phyloP scores from a whole-genome alignment of 2,329 filamentous ascomycete species.

The Phialemoniopsis sp. region DNA sequence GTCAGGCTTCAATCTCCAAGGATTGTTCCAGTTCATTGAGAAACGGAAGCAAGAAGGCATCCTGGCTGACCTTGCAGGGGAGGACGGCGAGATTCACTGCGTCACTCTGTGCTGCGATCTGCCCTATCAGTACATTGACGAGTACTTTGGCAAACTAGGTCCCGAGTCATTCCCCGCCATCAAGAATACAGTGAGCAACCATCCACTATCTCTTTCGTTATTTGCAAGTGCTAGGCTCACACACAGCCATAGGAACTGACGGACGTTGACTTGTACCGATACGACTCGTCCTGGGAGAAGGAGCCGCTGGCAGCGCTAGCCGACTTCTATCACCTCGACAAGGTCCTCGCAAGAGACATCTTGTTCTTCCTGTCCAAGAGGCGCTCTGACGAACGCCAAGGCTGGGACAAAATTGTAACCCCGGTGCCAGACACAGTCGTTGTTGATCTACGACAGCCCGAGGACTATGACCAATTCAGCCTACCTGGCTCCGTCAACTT shows the following conservation, averaged over 20 bases:
- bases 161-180: conserved; percentile 37
- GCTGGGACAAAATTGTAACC: not conserved
- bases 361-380: too few relatives aligned
- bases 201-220: not conserved
- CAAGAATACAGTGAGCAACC: conserved; percentile 4
- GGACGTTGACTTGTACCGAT: conserved; percentile 47
- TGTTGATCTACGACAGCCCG: conserved; percentile 37
- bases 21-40: conserved; percentile 40
- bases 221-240: not conserved
- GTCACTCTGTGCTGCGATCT: conserved; percentile 54
- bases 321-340: conserved; percentile 18
- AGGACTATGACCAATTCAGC: conserved; percentile 35
- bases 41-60: conserved; percentile 37
- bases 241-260: conserved; percentile 30
- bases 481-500: conserved; percentile 39
- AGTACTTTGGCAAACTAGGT: conserved; percentile 48
- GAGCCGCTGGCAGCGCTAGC: conserved; percentile 31
- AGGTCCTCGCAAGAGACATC: too few relatives aligned
- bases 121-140: conserved; percentile 52
- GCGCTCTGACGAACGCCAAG: too few relatives aligned
- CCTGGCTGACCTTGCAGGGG: conserved; percentile 35
- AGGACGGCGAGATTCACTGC: conserved; percentile 27
- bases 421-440: conserved; percentile 24
- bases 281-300: conserved; percentile 51
- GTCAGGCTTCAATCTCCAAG: conserved; percentile 48